These are phyloP conservation scores for Oenanthe javanica DNA, from an alignment of 140 eudicot species.

Conservation along the genomic window DNA sequence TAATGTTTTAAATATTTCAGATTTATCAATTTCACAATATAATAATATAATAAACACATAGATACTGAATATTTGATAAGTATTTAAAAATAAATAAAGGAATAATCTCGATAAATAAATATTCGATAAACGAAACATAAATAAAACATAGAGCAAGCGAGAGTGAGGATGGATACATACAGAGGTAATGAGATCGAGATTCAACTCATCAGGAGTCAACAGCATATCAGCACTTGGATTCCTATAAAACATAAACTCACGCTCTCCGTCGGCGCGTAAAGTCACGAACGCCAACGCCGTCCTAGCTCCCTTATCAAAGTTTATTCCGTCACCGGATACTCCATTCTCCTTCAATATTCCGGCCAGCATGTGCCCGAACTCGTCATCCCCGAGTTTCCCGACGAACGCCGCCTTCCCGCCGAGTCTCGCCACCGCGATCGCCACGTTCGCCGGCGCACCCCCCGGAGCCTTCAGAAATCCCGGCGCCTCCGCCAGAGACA, in stretches of 20 bases:
- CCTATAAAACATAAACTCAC: slow-evolving; percentile 80
- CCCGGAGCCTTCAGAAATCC: slow-evolving; percentile 80
- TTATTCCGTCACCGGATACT: slow-evolving; percentile 40
- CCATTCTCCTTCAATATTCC: slow-evolving; percentile 58
- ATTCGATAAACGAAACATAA: too few relatives aligned
- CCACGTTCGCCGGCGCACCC: slow-evolving; percentile 94
- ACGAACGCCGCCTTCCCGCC: slow-evolving; percentile 74
- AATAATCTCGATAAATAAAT: too few relatives aligned
- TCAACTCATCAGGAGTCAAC: slow-evolving; percentile 60
- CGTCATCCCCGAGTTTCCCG: slow-evolving; percentile 78
- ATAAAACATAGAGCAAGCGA: too few relatives aligned
- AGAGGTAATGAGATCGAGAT: slow-evolving; percentile 63
- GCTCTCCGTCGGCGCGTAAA: slow-evolving; percentile 59
- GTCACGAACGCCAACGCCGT: slow-evolving; percentile 79
- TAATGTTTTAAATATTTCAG: too few relatives aligned
- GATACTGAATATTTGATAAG: too few relatives aligned
- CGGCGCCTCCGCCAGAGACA: slow-evolving; percentile 72
- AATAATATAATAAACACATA: too few relatives aligned
- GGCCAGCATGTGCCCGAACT: slow-evolving; percentile 73
- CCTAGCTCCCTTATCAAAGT: slow-evolving; percentile 55
- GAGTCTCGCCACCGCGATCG: slow-evolving; percentile 63
- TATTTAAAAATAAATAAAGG: too few relatives aligned
- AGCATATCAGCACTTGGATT: slow-evolving; percentile 87
- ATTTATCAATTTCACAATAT: too few relatives aligned
- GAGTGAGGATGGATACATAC: slow-evolving; percentile 25